Evolutionary conservation across 345 rosid species (phyloP), one percentile per base, ranked within the genome.

Genomic region (Corchorus olitorius): DNA sequence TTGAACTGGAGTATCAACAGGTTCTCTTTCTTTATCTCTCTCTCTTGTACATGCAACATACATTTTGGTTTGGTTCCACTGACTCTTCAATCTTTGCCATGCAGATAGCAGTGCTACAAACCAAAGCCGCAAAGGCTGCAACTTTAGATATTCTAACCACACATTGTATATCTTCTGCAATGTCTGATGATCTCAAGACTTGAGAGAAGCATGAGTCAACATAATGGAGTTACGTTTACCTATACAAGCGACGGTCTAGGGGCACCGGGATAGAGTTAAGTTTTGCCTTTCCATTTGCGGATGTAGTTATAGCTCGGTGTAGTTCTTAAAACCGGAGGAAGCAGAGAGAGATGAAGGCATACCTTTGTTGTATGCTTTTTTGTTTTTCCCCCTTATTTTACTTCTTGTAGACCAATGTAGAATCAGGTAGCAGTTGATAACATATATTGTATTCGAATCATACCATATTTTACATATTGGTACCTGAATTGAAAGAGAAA

Each of bases 1-100:
- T 95, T 61, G 96, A 90, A 66, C 89, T 95, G 2, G 99, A 91
- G 77, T 93, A 91, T 74, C 89, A 93, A 45, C 99, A 94, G 94
- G 97, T 92, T 62, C 70, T 68, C 71, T 79, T 75, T 56, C 52
- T 65, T 77, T 45, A 71, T 63, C 70, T 41, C 68, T 75, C 55
- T 16, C 45, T 8, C 22, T 49, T 19, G 1, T 14, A 3, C 37
- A 10, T 13, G 1, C 48, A 15, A 20, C 43, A 14, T 33, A 33
- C 15, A 48, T 1, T 49, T 49, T 35, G 15, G 16, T 22, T 17
- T 45, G 9, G 19, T 13, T 62, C 14, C 3, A 34, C 55, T 56
- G 59, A 81, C 8, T 70, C 6, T 35, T 50, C 22, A 65, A 58
- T 19, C 27, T 64, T 34, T 53, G 6, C 65, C 45, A 10, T 73